Percentiles rank a stretch among this genome's conserved stretches.
These are phyloP conservation scores for Astragalus membranaceus DNA, from an alignment of 306 rosid species.

Conservation along the genomic window DNA sequence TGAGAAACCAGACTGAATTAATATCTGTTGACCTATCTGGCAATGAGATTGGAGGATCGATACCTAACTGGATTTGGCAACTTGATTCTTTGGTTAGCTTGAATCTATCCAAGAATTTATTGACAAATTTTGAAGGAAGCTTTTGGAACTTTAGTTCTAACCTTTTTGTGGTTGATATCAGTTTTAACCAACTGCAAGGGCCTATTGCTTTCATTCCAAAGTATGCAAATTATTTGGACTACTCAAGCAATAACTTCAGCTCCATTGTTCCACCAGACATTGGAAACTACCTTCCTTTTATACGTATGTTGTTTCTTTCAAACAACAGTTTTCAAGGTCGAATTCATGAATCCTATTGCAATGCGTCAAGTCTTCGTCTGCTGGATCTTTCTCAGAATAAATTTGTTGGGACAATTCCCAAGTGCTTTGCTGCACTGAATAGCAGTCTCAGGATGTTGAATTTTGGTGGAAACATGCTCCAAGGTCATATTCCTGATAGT, in stretches of 20 bases:
- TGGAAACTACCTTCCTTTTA: background rate
- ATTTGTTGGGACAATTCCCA: slow-evolving; percentile 11
- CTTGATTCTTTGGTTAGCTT: background rate
- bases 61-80: background rate
- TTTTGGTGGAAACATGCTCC: slow-evolving; percentile 10
- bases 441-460: background rate
- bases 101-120: background rate
- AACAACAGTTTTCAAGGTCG: background rate
- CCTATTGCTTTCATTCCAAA: background rate
- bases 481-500: background rate
- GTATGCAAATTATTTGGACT: background rate
- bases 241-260: background rate
- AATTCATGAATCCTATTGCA: slow-evolving; percentile 26
- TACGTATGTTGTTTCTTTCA: background rate
- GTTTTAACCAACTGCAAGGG: slow-evolving; percentile 27
- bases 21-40: background rate
- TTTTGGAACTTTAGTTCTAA: background rate
- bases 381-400: slow-evolving; percentile 29
- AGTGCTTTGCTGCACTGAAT: background rate
- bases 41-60: slow-evolving; percentile 13
- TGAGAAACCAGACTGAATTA: slow-evolving; percentile 22
- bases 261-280: background rate
- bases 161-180: slow-evolving; percentile 10
- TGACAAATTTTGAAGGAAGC: background rate
- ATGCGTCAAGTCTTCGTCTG: background rate